These are phyloP conservation scores for Pleurozium schreberi DNA, from an alignment of 225 moss, liverwort and hornwort genomes.

Conservation along the genomic window DNA sequence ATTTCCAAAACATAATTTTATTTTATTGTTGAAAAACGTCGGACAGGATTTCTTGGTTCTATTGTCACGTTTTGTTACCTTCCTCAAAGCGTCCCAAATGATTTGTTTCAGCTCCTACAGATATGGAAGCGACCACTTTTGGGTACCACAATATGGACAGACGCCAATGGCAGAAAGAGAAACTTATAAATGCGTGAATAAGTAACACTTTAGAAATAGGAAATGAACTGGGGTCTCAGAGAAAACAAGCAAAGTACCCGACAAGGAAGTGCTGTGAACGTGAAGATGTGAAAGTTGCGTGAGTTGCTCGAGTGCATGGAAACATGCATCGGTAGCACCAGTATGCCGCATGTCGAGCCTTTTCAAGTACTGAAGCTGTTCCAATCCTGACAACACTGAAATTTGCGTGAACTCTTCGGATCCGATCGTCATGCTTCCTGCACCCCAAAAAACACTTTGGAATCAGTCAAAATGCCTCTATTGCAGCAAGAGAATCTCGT, in stretches of 20 bases:
- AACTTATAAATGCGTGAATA: background rate
- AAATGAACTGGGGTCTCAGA: background rate
- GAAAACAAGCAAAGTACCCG: slow-evolving; percentile 5
- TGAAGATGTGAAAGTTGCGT: slow-evolving; percentile 38
- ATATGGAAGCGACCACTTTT: background rate
- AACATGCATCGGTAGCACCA: slow-evolving; percentile 11
- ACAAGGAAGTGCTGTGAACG: slow-evolving; percentile 19
- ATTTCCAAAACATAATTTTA: background rate
- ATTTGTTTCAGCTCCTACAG: background rate
- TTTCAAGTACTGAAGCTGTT: slow-evolving; percentile 24
- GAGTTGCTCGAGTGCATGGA: slow-evolving; percentile 14
- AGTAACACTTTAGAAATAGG: background rate
- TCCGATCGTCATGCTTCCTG: slow-evolving; percentile 13
- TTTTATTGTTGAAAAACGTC: background rate
- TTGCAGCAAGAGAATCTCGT: background rate
- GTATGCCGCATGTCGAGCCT: slow-evolving; percentile 32
- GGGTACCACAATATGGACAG: background rate
- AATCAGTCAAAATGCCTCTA: background rate
- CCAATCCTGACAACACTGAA: slow-evolving; percentile 23
- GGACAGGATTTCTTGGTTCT: background rate
- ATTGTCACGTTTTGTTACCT: background rate
- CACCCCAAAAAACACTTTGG: background rate
- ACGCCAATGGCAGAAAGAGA: background rate
- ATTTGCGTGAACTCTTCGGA: background rate
- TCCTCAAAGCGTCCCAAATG: background rate